phyloP scores from a whole-genome alignment of 495 filamentous ascomycete species.

The Collariella sp. region DNA sequence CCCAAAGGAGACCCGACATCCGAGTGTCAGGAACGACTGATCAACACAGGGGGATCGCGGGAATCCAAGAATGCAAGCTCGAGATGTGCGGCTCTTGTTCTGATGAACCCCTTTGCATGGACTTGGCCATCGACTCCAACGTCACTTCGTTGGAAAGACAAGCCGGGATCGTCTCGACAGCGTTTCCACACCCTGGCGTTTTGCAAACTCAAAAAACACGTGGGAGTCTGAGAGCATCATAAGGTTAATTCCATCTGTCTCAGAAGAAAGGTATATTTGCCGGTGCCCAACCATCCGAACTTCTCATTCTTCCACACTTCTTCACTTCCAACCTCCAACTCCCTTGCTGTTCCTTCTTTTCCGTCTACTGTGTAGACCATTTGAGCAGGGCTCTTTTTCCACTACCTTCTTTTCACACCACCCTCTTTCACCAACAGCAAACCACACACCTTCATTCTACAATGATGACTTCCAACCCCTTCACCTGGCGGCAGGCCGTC shows the following conservation, averaged over 20 bases:
- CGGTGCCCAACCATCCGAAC: background rate
- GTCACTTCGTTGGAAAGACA: background rate
- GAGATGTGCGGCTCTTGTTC: background rate
- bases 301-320: background rate
- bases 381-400: conserved; percentile 3
- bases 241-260: background rate
- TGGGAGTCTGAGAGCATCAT: background rate
- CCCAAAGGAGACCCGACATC: background rate
- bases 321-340: background rate
- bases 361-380: conserved; percentile 2
- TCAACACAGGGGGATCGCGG: conserved; percentile 4
- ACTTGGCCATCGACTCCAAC: background rate
- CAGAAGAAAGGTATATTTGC: background rate
- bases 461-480: conserved; percentile 9
- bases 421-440: background rate
- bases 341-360: background rate
- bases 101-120: background rate
- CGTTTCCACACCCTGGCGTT: background rate
- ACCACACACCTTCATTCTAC: conserved; percentile 1
- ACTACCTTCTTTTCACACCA: background rate
- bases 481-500: conserved; percentile 18
- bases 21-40: conserved; percentile 6
- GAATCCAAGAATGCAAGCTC: background rate
- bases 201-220: background rate
- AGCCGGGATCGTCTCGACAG: background rate